Base-by-base conservation (phyloP, 768 basidiomycete genomes). In the Paxillus ammoniavirescens region DNA sequence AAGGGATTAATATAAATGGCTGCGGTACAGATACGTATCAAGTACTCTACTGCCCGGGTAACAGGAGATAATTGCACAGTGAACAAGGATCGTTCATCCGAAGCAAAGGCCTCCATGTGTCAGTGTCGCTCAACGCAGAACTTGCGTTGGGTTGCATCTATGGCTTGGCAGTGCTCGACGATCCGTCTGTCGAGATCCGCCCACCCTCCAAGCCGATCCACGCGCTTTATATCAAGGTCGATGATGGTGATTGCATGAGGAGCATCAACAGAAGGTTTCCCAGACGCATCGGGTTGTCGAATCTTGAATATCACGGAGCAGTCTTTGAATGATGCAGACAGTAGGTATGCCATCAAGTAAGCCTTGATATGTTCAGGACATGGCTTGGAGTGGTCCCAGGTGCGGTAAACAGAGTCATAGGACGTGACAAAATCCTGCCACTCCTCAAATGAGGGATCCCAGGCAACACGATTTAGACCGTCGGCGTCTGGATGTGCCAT, bases 261-360 rank as follows among this genome's bases (percentile, higher is more conserved):
- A 37, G 46, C 52, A 42, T 37, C 49, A 28, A 40, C 73, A 54
- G 55, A 80, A 69, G 44, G 74, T 63, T 21, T 15, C 12, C 43
- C 50, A 45, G 42, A 41, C 13, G 37, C 30, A 28, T 54, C 52
- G 9, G 59, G 44, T 13, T 44, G 59, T 53, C 41, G 46, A 45
- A 62, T 55, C 18, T 75, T 73, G 36, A 86, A 56, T 50, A 89
- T 82, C 49, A 89, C 53, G 0, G 95, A 97, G 72, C 96, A 99
- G 69, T 99, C 96, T 68, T 99, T 99, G 79, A 99, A 93, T 6
- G 91, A 90, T 23, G 92, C 92, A 5, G 93, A 93, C 48, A 98
- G 84, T 18, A 93, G 73, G 68, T 91, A 91, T 8, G 90, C 86
- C 44, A 90, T 72, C 40, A 85, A 65, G 58, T 87, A 82, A 60